These are phyloP conservation scores for Diutina catenulata DNA, from an alignment of 1,139 yeast species.

Conservation along the genomic window DNA sequence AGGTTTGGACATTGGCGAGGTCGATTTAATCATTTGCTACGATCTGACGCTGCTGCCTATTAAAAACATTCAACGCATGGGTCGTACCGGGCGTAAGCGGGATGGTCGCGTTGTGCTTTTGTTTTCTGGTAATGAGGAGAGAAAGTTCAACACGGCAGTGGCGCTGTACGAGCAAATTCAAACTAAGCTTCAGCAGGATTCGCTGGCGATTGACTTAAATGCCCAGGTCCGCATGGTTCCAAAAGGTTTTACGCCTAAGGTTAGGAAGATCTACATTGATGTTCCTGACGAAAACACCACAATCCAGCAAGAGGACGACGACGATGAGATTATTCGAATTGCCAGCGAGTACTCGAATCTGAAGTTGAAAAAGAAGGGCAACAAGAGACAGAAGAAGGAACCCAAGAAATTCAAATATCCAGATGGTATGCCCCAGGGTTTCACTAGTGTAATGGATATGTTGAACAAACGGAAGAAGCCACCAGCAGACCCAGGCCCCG, in stretches of 20 bases:
- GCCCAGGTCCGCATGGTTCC: conserved; percentile 63
- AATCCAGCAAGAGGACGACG: conserved; percentile 40
- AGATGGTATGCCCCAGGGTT: neutral
- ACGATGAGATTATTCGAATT: conserved; percentile 56
- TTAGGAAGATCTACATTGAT: conserved; percentile 45
- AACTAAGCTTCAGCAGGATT: conserved; percentile 34
- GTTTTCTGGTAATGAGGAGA: conserved; percentile 67
- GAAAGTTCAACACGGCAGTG: conserved; percentile 76
- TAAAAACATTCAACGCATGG: conserved; percentile 90
- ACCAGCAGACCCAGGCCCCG: too few species aligned
- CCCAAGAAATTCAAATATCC: conserved; percentile 1
- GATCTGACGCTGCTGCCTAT: conserved; percentile 93
- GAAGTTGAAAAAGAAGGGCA: neutral
- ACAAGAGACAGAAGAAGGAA: neutral
- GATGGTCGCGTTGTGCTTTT: conserved; percentile 76
- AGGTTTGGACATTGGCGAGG: conserved; percentile 97
- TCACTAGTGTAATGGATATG: conserved; percentile 3
- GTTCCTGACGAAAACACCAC: conserved; percentile 61
- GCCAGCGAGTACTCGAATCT: conserved; percentile 38
- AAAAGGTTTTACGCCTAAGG: conserved; percentile 34
- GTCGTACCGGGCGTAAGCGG: conserved; percentile 93
- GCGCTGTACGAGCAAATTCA: conserved; percentile 76
- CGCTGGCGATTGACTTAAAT: conserved; percentile 28
- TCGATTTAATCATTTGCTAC: conserved; percentile 82
- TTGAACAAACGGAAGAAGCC: neutral